phyloP scores from a whole-genome alignment of 1,139 yeast species.

The Blastobotrys persicus region DNA sequence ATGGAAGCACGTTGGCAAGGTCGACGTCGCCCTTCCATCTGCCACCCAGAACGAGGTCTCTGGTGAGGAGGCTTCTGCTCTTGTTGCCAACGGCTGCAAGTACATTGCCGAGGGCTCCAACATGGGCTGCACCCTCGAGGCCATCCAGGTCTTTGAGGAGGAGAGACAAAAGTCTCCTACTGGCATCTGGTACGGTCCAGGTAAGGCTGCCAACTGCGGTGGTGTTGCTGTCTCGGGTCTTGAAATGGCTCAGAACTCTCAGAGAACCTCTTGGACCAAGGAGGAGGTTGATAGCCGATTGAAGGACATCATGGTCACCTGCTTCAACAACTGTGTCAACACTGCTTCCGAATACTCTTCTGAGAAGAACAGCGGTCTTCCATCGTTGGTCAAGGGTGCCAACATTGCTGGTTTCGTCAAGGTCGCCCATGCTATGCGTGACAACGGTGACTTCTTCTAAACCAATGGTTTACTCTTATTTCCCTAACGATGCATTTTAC shows the following conservation, averaged over 20 bases:
- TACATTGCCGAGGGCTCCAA: conserved; percentile 98
- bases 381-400: conserved; percentile 97
- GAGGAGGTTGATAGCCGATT: conserved; percentile 88
- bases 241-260: conserved; percentile 99
- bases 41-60: conserved; percentile 98
- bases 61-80: conserved; percentile 93
- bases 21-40: conserved; percentile 95
- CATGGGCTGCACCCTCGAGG: conserved; percentile 98
- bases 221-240: conserved; percentile 99
- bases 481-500: conserved; percentile 6
- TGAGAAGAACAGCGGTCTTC: conserved; percentile 65
- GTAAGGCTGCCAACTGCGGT: conserved; percentile 99
- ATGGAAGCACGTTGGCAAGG: conserved; percentile 88
- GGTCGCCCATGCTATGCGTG: conserved; percentile 98
- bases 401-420: conserved; percentile 98
- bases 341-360: conserved; percentile 81
- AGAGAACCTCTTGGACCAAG: conserved; percentile 80
- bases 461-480: too few relatives aligned
- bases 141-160: conserved; percentile 90
- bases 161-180: conserved; percentile 59
- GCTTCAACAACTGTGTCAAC: conserved; percentile 89
- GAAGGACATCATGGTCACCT: conserved; percentile 86
- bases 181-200: conserved; percentile 97
- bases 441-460: conserved; percentile 80
- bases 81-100: conserved; percentile 88